Percentiles rank a stretch among this genome's conserved stretches.
Conservation (phyloP, 2,329 filamentous ascomycete genomes). For the Aquanectria penicillioides region DNA sequence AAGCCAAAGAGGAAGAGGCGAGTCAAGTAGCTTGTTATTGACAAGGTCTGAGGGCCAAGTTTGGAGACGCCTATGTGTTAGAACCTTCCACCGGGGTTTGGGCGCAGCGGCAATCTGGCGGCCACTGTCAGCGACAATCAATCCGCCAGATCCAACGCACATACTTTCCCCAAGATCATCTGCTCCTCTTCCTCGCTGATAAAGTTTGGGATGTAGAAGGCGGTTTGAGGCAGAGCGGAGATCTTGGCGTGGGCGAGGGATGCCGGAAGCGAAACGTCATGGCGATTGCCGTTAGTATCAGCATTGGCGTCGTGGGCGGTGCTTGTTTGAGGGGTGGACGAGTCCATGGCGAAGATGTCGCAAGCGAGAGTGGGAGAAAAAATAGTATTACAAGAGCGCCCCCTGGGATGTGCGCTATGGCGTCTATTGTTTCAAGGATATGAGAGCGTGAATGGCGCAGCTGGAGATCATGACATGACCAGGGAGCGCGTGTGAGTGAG, state of each 20-base stretch:
- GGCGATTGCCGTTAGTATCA: constrained; percentile 8
- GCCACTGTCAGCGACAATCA: constrained; percentile 27
- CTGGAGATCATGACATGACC: constrained; percentile 15
- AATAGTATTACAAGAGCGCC: neutral
- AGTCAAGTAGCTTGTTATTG: constrained; percentile 78
- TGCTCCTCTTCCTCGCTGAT: constrained; percentile 80
- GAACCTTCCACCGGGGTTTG: constrained; percentile 83
- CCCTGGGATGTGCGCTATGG: neutral
- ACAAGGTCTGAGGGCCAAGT: constrained; percentile 88
- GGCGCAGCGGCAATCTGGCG: constrained; percentile 69
- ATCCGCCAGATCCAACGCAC: constrained; percentile 36
- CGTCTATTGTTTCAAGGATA: constrained; percentile 9
- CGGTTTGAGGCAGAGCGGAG: constrained; percentile 65
- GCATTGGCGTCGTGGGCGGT: neutral
- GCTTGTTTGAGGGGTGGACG: constrained; percentile 9
- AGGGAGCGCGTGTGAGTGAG: neutral
- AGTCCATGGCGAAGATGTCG: constrained; percentile 25
- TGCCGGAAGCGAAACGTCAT: constrained; percentile 51
- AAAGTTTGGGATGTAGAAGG: constrained; percentile 90
- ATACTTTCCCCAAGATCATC: constrained; percentile 75
- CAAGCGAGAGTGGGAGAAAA: constrained; percentile 2
- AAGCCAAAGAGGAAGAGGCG: constrained; percentile 81
- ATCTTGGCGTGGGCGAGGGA: constrained; percentile 65
- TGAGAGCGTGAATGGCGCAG: neutral
- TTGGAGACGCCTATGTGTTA: constrained; percentile 90